Conservation (phyloP, 768 basidiomycete species). For the Russula abietina region DNA sequence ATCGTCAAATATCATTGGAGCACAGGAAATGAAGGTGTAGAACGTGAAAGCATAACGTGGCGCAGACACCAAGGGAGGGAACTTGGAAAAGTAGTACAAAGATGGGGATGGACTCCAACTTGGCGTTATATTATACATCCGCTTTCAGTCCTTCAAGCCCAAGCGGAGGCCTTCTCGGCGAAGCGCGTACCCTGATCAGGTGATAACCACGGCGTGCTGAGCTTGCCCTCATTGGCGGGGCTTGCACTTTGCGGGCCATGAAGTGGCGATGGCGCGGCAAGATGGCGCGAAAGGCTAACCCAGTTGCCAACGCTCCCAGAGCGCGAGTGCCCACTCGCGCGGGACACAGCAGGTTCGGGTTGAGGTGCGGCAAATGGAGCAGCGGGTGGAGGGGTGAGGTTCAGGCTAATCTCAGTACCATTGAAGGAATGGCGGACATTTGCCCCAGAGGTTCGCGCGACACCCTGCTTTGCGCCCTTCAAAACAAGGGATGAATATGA, state of each 20-base stretch:
- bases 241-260: slow-evolving; percentile 46
- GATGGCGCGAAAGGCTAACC: slow-evolving; percentile 55
- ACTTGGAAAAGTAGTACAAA: slow-evolving; percentile 9
- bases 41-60: slow-evolving; percentile 22
- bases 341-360: slow-evolving; percentile 38
- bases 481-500: slow-evolving; percentile 18
- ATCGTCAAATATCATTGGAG: slow-evolving; percentile 22
- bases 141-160: slow-evolving; percentile 25
- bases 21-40: not conserved
- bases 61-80: slow-evolving; percentile 3
- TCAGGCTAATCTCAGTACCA: slow-evolving; percentile 58
- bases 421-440: slow-evolving; percentile 71
- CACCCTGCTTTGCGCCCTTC: slow-evolving; percentile 36
- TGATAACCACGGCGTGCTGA: slow-evolving; percentile 54
- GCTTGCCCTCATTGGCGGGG: slow-evolving; percentile 50
- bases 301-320: slow-evolving; percentile 80
- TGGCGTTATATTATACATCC: slow-evolving; percentile 7
- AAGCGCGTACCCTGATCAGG: slow-evolving; percentile 32
- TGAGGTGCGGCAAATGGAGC: slow-evolving; percentile 36
- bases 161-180: slow-evolving; percentile 58
- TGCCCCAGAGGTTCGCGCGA: slow-evolving; percentile 36
- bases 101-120: not conserved
- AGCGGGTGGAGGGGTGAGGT: slow-evolving; percentile 52
- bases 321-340: slow-evolving; percentile 62
- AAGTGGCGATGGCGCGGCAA: slow-evolving; percentile 45